Evolutionary conservation across 2,329 filamentous ascomycete genomes (phyloP).

Genomic region (Colletotrichum viniferum): DNA sequence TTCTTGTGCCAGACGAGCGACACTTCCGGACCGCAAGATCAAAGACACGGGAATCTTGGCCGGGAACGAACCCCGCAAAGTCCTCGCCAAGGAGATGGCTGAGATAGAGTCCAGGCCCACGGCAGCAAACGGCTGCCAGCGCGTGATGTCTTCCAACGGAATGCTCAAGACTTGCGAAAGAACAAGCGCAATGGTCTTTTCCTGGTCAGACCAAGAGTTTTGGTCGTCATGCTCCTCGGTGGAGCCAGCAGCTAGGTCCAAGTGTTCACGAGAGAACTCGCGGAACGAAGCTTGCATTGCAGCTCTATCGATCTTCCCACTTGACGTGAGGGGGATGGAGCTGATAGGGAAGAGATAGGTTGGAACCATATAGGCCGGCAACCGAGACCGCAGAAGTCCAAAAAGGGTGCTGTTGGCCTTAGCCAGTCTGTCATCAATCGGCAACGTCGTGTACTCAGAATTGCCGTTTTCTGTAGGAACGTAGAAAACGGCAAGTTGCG

Average conservation of each 20-base stretch:
- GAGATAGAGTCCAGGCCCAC: slow-evolving; percentile 85
- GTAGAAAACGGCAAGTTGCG: slow-evolving; percentile 74
- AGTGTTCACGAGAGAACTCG: slow-evolving; percentile 44
- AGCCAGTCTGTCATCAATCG: slow-evolving; percentile 39
- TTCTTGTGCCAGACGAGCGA: slow-evolving; percentile 61
- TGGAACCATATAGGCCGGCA: slow-evolving; percentile 83
- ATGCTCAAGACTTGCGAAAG: slow-evolving; percentile 57
- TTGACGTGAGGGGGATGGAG: slow-evolving; percentile 71
- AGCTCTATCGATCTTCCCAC: slow-evolving; percentile 74
- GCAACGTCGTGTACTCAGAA: slow-evolving; percentile 27
- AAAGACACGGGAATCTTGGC: slow-evolving; percentile 66
- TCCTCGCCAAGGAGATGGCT: slow-evolving; percentile 71
- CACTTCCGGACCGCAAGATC: slow-evolving; percentile 70
- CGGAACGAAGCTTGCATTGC: slow-evolving; percentile 54
- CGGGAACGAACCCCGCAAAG: slow-evolving; percentile 51
- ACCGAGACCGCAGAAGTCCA: slow-evolving; percentile 51
- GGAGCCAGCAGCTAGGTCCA: slow-evolving; percentile 41
- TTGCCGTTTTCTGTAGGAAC: slow-evolving; percentile 44
- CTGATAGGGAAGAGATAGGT: slow-evolving; percentile 74
- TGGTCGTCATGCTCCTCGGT: slow-evolving; percentile 35
- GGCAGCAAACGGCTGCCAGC: slow-evolving; percentile 76
- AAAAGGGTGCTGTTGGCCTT: slow-evolving; percentile 53
- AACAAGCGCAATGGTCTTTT: slow-evolving; percentile 58
- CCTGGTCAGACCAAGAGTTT: slow-evolving; percentile 54
- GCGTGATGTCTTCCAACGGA: slow-evolving; percentile 51